These are phyloP conservation scores for Ophiostoma ulmi DNA, from an alignment of 2,329 filamentous ascomycete species.

Conservation along the genomic window DNA sequence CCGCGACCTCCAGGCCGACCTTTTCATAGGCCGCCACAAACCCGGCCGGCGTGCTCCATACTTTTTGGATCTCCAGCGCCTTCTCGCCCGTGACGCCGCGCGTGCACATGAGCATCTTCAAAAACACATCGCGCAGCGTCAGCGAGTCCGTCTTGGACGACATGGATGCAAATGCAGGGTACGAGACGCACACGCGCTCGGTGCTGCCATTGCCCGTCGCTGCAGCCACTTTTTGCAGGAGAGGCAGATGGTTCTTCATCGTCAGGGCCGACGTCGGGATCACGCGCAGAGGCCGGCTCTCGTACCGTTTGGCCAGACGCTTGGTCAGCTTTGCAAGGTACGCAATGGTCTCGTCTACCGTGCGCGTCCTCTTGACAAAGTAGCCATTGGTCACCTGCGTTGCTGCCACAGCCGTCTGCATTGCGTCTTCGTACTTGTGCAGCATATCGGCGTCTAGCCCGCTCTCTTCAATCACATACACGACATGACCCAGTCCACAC, in stretches of 20 bases:
- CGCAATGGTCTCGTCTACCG: slow-evolving; percentile 70
- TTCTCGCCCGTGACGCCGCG: slow-evolving; percentile 70
- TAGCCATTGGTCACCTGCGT: slow-evolving; percentile 75
- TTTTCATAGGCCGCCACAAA: slow-evolving; percentile 65
- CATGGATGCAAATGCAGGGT: slow-evolving; percentile 64
- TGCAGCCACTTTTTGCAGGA: slow-evolving; percentile 54
- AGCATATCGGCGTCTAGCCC: slow-evolving; percentile 51
- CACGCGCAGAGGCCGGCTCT: slow-evolving; percentile 51
- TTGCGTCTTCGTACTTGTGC: slow-evolving; percentile 58
- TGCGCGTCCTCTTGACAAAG: slow-evolving; percentile 70
- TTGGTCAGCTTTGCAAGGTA: slow-evolving; percentile 70
- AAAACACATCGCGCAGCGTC: slow-evolving; percentile 66
- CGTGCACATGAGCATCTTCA: slow-evolving; percentile 84
- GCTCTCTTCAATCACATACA: slow-evolving; percentile 75
- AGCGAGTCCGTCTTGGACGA: slow-evolving; percentile 70
- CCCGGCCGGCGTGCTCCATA: slow-evolving; percentile 69
- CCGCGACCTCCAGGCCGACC: slow-evolving; percentile 42
- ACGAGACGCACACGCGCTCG: slow-evolving; percentile 51
- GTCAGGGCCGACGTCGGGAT: slow-evolving; percentile 63
- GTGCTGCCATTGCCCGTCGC: slow-evolving; percentile 25
- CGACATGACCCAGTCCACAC: slow-evolving; percentile 68
- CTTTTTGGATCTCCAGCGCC: slow-evolving; percentile 70
- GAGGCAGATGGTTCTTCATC: slow-evolving; percentile 59
- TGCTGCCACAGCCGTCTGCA: slow-evolving; percentile 68
- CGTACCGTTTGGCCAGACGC: slow-evolving; percentile 61